These are phyloP conservation scores for Dendrobium chrysotoxum DNA, from an alignment of 106 monocot genomes.

Conservation along the genomic window DNA sequence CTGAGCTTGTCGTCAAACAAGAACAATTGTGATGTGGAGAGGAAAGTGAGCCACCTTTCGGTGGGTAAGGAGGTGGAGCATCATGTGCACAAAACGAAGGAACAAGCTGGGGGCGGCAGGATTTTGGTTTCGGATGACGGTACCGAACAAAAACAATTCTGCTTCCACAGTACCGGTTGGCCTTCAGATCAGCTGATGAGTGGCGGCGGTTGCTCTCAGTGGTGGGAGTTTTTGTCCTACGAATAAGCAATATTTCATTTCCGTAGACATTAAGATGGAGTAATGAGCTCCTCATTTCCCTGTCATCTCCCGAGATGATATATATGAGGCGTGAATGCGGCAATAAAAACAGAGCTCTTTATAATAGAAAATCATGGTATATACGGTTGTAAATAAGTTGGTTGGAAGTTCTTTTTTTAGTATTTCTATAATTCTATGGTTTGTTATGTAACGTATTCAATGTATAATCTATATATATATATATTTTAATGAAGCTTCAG, in stretches of 20 bases:
- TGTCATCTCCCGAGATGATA: too few species aligned
- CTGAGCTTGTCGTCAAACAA: neutral
- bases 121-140: neutral
- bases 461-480: neutral
- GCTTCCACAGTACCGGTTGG: neutral
- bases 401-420: neutral
- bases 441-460: too few species aligned
- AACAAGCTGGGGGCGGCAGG: neutral
- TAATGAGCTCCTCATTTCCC: too few species aligned
- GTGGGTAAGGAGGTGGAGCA: neutral
- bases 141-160: neutral
- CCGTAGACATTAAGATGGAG: too few species aligned
- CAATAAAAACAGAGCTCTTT: too few species aligned
- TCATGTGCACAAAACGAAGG: neutral
- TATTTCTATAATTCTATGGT: too few species aligned
- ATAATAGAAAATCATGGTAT: neutral
- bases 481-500: too few species aligned
- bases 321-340: too few species aligned
- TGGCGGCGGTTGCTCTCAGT: constrained; percentile 2
- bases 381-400: neutral
- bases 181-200: neutral
- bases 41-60: neutral
- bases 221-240: constrained; percentile 14
- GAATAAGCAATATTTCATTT: neutral
- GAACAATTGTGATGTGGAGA: neutral